Evolutionary conservation across 306 rosid genomes (phyloP).

Genomic region (Fragaria nilgerrensis): DNA sequence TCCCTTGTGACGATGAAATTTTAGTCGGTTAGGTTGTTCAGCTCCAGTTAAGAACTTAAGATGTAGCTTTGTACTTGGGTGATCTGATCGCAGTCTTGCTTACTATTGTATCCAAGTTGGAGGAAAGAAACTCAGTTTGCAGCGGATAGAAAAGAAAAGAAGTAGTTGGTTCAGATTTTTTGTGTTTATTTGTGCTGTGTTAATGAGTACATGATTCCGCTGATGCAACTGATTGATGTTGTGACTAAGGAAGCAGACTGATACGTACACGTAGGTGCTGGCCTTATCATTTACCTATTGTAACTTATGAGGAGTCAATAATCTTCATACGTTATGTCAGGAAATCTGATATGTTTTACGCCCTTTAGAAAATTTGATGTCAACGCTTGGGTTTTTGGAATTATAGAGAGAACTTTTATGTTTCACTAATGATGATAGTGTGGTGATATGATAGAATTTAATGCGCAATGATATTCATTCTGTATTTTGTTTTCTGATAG

Average conservation of each 20-base stretch:
- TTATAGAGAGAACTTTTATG: not conserved
- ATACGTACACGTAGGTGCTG: not conserved
- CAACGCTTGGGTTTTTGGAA: not conserved
- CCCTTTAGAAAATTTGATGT: not conserved
- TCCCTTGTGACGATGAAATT: not conserved
- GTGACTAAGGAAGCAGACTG: constrained; percentile 4
- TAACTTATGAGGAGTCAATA: not conserved
- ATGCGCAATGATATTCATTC: too few relatives aligned
- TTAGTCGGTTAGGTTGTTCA: not conserved
- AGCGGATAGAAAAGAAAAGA: not conserved
- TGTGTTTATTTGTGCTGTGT: not conserved
- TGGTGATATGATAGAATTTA: not conserved
- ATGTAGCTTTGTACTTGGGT: not conserved
- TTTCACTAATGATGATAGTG: not conserved
- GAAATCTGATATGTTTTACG: not conserved
- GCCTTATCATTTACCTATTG: not conserved
- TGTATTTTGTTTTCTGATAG: not conserved
- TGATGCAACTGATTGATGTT: constrained; percentile 1
- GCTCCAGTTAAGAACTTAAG: not conserved
- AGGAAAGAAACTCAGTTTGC: not conserved
- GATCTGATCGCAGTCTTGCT: not conserved
- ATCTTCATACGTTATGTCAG: not conserved
- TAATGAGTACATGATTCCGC: not conserved
- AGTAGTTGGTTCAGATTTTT: not conserved
- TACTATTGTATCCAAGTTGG: not conserved